Conservation (phyloP, 768 basidiomycete genomes). For the Hygrophorus pudorinus region DNA sequence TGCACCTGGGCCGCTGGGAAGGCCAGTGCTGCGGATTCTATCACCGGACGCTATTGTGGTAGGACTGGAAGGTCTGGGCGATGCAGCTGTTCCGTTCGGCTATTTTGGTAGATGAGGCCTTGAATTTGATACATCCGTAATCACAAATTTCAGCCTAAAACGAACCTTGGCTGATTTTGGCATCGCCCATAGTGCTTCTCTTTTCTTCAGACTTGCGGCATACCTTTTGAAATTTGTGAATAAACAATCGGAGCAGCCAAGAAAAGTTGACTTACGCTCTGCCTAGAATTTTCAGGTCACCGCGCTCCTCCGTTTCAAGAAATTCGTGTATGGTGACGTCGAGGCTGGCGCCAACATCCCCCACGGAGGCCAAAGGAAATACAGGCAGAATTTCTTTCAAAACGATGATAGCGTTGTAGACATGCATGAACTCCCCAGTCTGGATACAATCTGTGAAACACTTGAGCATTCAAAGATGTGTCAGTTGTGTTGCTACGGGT, state of each 20-base stretch:
- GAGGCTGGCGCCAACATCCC: conserved; percentile 43
- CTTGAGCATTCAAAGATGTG: conserved; percentile 25
- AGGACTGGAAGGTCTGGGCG: conserved; percentile 21
- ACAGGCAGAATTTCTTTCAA: conserved; percentile 85
- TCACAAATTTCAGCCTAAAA: background rate
- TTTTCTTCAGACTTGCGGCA: conserved; percentile 64
- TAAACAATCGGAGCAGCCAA: background rate
- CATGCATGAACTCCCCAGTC: conserved; percentile 91
- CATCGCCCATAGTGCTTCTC: conserved; percentile 47
- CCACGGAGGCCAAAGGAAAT: conserved; percentile 66
- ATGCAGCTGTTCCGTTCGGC: conserved; percentile 19
- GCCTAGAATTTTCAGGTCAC: conserved; percentile 75
- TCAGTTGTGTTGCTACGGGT: background rate
- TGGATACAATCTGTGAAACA: conserved; percentile 73
- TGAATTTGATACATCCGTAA: background rate
- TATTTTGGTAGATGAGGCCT: conserved; percentile 5
- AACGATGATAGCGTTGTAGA: conserved; percentile 93
- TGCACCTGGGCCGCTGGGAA: conserved; percentile 31
- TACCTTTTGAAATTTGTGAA: conserved; percentile 33
- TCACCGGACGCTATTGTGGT: conserved; percentile 16
- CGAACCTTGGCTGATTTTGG: conserved; percentile 22
- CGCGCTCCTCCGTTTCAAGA: conserved; percentile 66
- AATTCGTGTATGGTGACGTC: conserved; percentile 56
- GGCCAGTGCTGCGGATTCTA: conserved; percentile 24
- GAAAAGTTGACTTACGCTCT: conserved; percentile 43